These are phyloP conservation scores for Hypoxylon subgilvum DNA, from an alignment of 495 filamentous ascomycete genomes.

Conservation along the genomic window DNA sequence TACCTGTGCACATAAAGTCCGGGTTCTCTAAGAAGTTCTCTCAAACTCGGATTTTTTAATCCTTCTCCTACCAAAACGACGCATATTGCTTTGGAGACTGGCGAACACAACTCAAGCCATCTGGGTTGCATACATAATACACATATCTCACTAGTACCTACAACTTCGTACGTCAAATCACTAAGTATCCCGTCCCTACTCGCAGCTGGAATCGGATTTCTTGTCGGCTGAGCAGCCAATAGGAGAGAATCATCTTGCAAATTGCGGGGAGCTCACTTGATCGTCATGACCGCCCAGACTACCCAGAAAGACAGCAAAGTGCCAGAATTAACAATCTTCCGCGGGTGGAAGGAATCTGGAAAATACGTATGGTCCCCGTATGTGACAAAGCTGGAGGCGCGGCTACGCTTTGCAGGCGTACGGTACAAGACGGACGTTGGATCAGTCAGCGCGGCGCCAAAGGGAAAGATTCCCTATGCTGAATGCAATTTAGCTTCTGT, in stretches of 20 bases:
- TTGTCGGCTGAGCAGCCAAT: neutral
- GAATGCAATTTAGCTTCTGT: slow-evolving; percentile 18
- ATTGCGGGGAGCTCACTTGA: neutral
- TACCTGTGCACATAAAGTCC: too few relatives aligned
- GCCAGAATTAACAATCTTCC: slow-evolving; percentile 55
- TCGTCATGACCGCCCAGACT: slow-evolving; percentile 17
- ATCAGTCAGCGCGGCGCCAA: slow-evolving; percentile 51
- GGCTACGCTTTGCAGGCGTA: slow-evolving; percentile 61
- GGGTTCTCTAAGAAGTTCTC: too few relatives aligned
- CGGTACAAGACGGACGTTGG: slow-evolving; percentile 55
- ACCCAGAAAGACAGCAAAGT: slow-evolving; percentile 2
- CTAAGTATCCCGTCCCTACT: too few relatives aligned
- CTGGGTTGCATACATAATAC: too few relatives aligned
- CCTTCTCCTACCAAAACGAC: too few relatives aligned
- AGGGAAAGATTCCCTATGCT: slow-evolving; percentile 68
- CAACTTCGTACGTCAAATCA: too few relatives aligned
- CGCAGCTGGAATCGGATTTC: neutral
- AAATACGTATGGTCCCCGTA: slow-evolving; percentile 68
- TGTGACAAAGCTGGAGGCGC: slow-evolving; percentile 68
- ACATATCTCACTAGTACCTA: too few relatives aligned
- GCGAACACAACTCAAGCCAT: too few relatives aligned
- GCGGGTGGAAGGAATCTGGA: slow-evolving; percentile 52
- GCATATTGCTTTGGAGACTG: too few relatives aligned
- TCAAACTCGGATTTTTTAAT: too few relatives aligned
- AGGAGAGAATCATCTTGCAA: neutral